Evolutionary conservation across 1,139 yeast species (phyloP), one percentile per base, ranked within the genome.

Genomic region (Eremothecium cymbalariae): DNA sequence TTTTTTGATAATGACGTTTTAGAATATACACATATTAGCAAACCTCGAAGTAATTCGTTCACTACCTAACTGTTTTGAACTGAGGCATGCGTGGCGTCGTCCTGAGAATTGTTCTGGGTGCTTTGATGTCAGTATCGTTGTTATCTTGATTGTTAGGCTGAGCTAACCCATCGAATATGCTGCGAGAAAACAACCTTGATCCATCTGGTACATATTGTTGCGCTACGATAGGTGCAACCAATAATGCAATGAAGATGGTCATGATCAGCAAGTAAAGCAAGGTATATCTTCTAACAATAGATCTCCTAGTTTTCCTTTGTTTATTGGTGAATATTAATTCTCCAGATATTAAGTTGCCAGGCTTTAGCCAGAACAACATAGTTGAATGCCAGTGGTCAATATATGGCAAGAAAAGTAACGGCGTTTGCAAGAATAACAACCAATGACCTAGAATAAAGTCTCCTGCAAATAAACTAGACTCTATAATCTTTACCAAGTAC

Each of bases 361-460:
- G 94, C 32, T 67, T 70, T 35, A 84, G 62, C 96, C 95, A 86
- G 55, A 85, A 74, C 29, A 86, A 63, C 68, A 82, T 70, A 58
- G 78, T 63, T 1, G 93, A 74, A 53, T 86, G 96, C 77, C 85
- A 74, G 37, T 68, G 68, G 53, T 84, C 90, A 32, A 80, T 62
- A 43, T 67, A 78, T 0, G 95, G 95, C 3, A 82, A 54, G 23
- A 80, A 59, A 20, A 83, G 55, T 1, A 79, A 30, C 0, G 94
- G 94, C 1, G 72, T 60, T 55, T 83, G 75, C 3, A 67, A 51
- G 39, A 75, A 69, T 31, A 83, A 58, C 9, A 85, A 53, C 18
- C 67, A 52, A 53, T 85, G 94, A 0, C 85, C 78, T 25, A 82
- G 54, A 1, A 77, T 59, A 48, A 81, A 83, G 55, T 85, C 95